Conservation (phyloP, 2,329 filamentous ascomycete species). For the Colletotrichum sp. region DNA sequence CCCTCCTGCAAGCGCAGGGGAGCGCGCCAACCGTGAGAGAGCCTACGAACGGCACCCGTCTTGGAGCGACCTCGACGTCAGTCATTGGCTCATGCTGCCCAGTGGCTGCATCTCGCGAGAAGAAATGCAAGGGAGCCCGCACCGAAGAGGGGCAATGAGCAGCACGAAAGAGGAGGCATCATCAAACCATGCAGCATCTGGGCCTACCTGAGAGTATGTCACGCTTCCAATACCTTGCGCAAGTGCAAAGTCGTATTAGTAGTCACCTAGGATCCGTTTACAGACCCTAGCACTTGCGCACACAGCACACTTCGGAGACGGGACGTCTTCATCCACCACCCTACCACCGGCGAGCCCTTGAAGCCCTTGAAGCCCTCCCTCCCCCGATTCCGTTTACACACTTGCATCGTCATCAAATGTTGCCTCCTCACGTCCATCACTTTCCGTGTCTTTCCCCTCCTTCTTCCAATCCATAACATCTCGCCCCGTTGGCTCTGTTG, state of each 20-base stretch:
- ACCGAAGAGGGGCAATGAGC: conserved; percentile 8
- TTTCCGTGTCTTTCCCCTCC: neutral
- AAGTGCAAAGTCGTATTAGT: neutral
- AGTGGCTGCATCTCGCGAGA: conserved; percentile 16
- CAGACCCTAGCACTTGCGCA: conserved; percentile 5
- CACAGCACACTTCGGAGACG: neutral
- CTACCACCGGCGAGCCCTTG: neutral
- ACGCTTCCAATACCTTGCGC: neutral
- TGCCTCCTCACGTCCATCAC: neutral
- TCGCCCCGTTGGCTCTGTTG: neutral
- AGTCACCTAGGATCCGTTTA: neutral
- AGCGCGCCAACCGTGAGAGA: neutral
- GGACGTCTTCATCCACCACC: neutral
- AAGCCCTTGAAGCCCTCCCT: neutral
- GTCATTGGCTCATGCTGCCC: conserved; percentile 10
- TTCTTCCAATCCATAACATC: neutral
- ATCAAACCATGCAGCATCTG: conserved; percentile 1
- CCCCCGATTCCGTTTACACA: conserved; percentile 9
- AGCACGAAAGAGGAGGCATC: conserved; percentile 14
- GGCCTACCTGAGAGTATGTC: neutral
- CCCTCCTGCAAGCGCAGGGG: conserved; percentile 17
- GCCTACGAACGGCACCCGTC: conserved; percentile 10
- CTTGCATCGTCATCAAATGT: conserved; percentile 13
- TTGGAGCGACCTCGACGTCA: neutral
- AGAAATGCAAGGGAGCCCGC: conserved; percentile 15